phyloP scores from a whole-genome alignment of 129 eudicot species.

The Arctium minus region DNA sequence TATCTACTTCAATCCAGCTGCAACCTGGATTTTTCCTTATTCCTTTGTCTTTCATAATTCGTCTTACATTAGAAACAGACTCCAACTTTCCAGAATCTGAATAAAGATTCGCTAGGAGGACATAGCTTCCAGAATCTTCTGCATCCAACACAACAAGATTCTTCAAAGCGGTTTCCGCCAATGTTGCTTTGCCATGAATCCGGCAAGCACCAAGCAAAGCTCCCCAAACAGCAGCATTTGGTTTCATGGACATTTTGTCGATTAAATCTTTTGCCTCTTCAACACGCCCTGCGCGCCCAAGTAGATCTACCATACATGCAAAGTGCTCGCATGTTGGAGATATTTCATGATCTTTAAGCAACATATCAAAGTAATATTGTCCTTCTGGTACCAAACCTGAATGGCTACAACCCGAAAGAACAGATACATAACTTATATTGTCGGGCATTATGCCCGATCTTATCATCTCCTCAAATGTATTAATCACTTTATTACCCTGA shows the following conservation, averaged over 20 bases:
- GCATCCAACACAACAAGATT: slow-evolving; percentile 40
- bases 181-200: slow-evolving; percentile 34
- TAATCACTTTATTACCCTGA: slow-evolving; percentile 34
- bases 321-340: slow-evolving; percentile 41
- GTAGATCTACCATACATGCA: slow-evolving; percentile 54
- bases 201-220: slow-evolving; percentile 60
- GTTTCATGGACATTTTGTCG: slow-evolving; percentile 41
- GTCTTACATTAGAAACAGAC: slow-evolving; percentile 35
- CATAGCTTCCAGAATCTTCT: slow-evolving; percentile 48
- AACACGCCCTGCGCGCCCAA: slow-evolving; percentile 49
- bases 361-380: slow-evolving; percentile 35
- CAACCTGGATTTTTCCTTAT: slow-evolving; percentile 50
- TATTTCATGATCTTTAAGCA: slow-evolving; percentile 30
- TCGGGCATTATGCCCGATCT: slow-evolving; percentile 35
- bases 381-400: slow-evolving; percentile 51
- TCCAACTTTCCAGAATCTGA: slow-evolving; percentile 43
- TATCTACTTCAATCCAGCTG: slow-evolving; percentile 59
- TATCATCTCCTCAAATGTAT: slow-evolving; percentile 41
- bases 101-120: slow-evolving; percentile 46
- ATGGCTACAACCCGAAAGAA: slow-evolving; percentile 60
- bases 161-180: slow-evolving; percentile 43
- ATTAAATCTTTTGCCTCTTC: slow-evolving; percentile 42
- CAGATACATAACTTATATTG: slow-evolving; percentile 39
- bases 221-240: slow-evolving; percentile 56
- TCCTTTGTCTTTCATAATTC: slow-evolving; percentile 47